Evolutionary conservation across 257 asterid genomes (phyloP).

Genomic region (Hygrophila difformis): DNA sequence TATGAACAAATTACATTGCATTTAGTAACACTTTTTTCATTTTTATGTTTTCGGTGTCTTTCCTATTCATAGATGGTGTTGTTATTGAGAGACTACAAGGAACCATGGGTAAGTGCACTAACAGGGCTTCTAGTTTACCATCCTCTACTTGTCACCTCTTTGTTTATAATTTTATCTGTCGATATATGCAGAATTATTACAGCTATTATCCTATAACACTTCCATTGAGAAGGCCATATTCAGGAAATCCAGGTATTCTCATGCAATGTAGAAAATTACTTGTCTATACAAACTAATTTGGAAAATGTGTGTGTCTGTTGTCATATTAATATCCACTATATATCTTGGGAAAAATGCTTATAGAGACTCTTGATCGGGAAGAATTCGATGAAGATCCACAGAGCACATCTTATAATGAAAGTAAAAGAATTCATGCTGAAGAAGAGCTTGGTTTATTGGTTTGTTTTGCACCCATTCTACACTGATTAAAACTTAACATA

Average conservation of each 20-base stretch:
- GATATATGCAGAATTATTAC: conserved; percentile 53
- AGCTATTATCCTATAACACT: conserved; percentile 56
- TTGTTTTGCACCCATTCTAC: too few relatives aligned
- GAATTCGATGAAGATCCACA: conserved; percentile 53
- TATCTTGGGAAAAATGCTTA: background rate
- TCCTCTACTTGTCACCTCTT: too few relatives aligned
- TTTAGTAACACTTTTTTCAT: conserved; percentile 14
- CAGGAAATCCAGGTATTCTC: conserved; percentile 82
- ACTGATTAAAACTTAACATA: too few relatives aligned
- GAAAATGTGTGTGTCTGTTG: too few relatives aligned
- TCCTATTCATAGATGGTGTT: conserved; percentile 35
- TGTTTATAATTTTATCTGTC: too few relatives aligned
- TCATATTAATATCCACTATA: background rate
- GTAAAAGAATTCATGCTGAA: conserved; percentile 38
- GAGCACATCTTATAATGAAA: too few relatives aligned
- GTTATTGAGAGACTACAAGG: conserved; percentile 54
- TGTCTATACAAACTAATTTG: too few relatives aligned
- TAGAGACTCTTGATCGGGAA: conserved; percentile 66
- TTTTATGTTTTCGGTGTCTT: too few relatives aligned
- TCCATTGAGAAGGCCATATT: conserved; percentile 78
- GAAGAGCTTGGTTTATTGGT: conserved; percentile 65
- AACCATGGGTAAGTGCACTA: conserved; percentile 69
- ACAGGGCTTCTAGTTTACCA: too few relatives aligned
- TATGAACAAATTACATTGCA: background rate
- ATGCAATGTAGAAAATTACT: too few relatives aligned